Evolutionary conservation across 2,329 filamentous ascomycete species (phyloP).

Genomic region (Tolypocladium paradoxum): DNA sequence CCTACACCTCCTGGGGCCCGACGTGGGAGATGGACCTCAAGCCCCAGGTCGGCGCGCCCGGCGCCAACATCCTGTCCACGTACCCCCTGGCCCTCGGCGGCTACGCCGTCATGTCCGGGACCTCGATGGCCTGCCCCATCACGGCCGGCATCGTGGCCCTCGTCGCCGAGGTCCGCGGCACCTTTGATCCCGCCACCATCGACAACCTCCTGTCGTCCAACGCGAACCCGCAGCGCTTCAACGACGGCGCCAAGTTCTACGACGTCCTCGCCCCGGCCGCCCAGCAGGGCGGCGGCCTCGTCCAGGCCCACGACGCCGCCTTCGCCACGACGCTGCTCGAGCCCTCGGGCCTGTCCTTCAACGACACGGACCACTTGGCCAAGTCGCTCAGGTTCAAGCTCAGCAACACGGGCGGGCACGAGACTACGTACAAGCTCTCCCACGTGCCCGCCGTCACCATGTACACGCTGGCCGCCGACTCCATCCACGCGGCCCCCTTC

Average conservation of each 20-base stretch:
- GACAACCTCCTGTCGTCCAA: conserved; percentile 39
- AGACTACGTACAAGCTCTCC: conserved; percentile 40
- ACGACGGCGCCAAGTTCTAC: conserved; percentile 26
- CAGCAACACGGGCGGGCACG: conserved; percentile 37
- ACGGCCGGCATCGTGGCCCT: conserved; percentile 44
- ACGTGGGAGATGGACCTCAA: conserved; percentile 47
- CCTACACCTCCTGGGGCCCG: conserved; percentile 49
- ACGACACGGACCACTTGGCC: conserved; percentile 49
- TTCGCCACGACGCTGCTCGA: conserved; percentile 41
- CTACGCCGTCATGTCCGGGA: conserved; percentile 44
- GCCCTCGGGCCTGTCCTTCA: conserved; percentile 49
- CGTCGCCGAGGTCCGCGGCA: conserved; percentile 39
- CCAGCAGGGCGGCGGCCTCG: conserved; percentile 50
- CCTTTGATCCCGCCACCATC: conserved; percentile 36
- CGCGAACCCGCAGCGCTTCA: conserved; percentile 37
- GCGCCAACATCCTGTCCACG: conserved; percentile 48
- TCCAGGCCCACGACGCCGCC: conserved; percentile 50
- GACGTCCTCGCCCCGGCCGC: conserved; percentile 39
- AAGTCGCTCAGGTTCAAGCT: conserved; percentile 41
- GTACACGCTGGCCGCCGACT: conserved; percentile 32
- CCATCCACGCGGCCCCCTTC: conserved; percentile 28
- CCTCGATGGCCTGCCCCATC: conserved; percentile 50
- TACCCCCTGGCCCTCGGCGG: conserved; percentile 34
- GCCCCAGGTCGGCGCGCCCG: conserved; percentile 44
- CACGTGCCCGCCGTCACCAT: conserved; percentile 40